These are phyloP conservation scores for Auricularia sp. DNA, from an alignment of 768 basidiomycete species.

Conservation along the genomic window DNA sequence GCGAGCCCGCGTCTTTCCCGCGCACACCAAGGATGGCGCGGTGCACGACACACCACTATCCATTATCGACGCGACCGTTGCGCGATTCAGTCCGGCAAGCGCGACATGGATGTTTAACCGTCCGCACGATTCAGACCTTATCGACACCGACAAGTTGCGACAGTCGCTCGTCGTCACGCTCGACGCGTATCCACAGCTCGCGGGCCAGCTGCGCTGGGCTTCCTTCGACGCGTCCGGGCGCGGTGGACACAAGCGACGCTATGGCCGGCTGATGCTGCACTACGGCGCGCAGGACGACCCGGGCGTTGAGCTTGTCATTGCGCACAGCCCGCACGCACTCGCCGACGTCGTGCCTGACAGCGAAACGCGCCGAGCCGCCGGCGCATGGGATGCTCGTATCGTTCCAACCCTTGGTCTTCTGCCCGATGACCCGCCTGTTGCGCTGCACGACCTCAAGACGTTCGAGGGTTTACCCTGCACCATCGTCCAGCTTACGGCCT, in stretches of 20 bases:
- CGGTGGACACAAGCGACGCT: background rate
- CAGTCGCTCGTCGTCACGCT: background rate
- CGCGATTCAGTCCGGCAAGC: background rate
- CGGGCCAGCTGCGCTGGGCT: background rate
- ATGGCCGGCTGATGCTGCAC: background rate
- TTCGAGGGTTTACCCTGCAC: slow-evolving; percentile 22
- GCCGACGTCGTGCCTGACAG: background rate
- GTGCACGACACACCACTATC: background rate
- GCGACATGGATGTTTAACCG: background rate
- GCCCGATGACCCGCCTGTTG: background rate
- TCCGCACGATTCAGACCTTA: background rate
- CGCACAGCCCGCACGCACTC: background rate
- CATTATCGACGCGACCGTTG: background rate
- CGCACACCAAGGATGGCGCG: background rate
- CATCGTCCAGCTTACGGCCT: slow-evolving; percentile 26
- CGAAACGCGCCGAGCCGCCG: background rate
- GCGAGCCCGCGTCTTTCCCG: background rate
- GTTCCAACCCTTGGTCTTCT: background rate
- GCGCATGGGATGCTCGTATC: background rate
- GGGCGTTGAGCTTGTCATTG: background rate
- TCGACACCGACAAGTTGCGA: background rate
- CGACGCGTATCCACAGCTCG: background rate
- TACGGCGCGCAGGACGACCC: background rate
- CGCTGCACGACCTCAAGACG: slow-evolving; percentile 7
- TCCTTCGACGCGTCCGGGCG: no score